These are phyloP conservation scores for Magnusiomyces ingens DNA, from an alignment of 1,139 yeast species.

Conservation along the genomic window DNA sequence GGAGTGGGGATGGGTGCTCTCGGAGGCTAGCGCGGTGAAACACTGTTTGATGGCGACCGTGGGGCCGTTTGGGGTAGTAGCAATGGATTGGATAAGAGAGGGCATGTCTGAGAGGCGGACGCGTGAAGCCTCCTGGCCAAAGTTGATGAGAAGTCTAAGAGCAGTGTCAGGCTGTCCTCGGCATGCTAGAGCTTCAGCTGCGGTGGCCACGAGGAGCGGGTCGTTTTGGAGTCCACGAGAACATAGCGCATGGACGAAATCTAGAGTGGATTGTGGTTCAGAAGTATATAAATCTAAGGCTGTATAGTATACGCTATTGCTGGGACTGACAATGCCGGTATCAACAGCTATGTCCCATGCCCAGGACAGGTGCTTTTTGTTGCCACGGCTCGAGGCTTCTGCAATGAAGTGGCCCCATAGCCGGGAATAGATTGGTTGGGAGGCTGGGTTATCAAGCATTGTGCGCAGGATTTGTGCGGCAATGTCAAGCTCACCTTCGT, in stretches of 20 bases:
- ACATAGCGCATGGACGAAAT: slow-evolving; percentile 8
- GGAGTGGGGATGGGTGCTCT: background rate
- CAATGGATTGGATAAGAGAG: background rate
- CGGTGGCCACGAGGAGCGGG: slow-evolving; percentile 4
- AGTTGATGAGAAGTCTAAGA: slow-evolving; percentile 3
- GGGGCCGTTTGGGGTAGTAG: background rate
- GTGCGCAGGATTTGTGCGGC: slow-evolving; percentile 26
- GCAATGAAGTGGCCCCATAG: slow-evolving; percentile 33
- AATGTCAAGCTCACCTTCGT: slow-evolving; percentile 27
- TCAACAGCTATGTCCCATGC: slow-evolving; percentile 26
- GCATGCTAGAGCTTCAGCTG: slow-evolving; percentile 7
- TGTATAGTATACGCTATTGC: slow-evolving; percentile 28
- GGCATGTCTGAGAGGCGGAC: slow-evolving; percentile 9
- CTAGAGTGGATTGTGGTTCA: slow-evolving; percentile 5
- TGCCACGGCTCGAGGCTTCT: slow-evolving; percentile 21
- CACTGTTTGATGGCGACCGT: background rate
- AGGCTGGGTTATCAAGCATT: slow-evolving; percentile 16
- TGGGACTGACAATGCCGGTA: slow-evolving; percentile 30
- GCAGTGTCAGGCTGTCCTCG: slow-evolving; percentile 2
- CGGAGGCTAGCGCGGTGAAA: background rate
- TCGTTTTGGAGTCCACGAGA: slow-evolving; percentile 8
- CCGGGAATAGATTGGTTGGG: slow-evolving; percentile 24
- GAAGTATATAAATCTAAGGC: slow-evolving; percentile 26
- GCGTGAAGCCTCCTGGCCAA: slow-evolving; percentile 8
- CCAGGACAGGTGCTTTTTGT: slow-evolving; percentile 28